Evolutionary conservation across 2,329 filamentous ascomycete species (phyloP).

Genomic region (Capronia coronata): DNA sequence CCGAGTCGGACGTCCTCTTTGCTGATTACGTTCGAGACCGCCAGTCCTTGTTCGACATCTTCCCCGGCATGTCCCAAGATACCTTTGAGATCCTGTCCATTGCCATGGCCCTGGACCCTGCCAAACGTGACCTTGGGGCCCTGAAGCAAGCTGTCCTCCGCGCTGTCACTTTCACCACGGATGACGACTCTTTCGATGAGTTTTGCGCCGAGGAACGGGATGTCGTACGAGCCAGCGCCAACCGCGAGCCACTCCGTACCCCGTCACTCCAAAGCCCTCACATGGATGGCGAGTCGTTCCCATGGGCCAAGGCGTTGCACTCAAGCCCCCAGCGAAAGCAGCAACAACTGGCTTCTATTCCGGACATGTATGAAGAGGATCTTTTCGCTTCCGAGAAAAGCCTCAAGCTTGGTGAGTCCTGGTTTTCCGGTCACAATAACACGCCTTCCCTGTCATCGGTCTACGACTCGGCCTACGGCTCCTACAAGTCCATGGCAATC

Average conservation of each 20-base stretch:
- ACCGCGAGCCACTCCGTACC: slow-evolving; percentile 90
- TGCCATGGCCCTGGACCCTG: slow-evolving; percentile 85
- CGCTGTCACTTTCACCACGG: slow-evolving; percentile 84
- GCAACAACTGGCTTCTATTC: slow-evolving; percentile 81
- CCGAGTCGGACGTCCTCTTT: slow-evolving; percentile 85
- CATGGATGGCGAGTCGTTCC: slow-evolving; percentile 74
- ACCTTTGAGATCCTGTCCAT: slow-evolving; percentile 89
- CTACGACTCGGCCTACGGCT: slow-evolving; percentile 75
- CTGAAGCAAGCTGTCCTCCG: slow-evolving; percentile 72
- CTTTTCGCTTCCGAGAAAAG: slow-evolving; percentile 71
- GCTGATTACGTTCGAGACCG: slow-evolving; percentile 88
- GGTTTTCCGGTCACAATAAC: slow-evolving; percentile 69
- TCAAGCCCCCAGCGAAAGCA: slow-evolving; percentile 62
- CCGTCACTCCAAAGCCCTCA: slow-evolving; percentile 87
- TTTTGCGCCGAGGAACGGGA: slow-evolving; percentile 81
- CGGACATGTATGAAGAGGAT: slow-evolving; percentile 73
- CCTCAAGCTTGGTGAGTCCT: slow-evolving; percentile 49
- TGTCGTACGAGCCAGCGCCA: slow-evolving; percentile 69
- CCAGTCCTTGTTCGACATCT: slow-evolving; percentile 94
- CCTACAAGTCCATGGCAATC: slow-evolving; percentile 67
- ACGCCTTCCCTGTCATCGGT: slow-evolving; percentile 79
- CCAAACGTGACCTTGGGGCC: slow-evolving; percentile 73
- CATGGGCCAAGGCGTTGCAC: slow-evolving; percentile 88
- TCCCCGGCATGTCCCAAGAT: slow-evolving; percentile 97
- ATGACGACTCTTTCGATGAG: slow-evolving; percentile 74